Evolutionary conservation across 257 asterid genomes (phyloP), one percentile per base, ranked within the genome.

Genomic region (Euphrasia confusa): DNA sequence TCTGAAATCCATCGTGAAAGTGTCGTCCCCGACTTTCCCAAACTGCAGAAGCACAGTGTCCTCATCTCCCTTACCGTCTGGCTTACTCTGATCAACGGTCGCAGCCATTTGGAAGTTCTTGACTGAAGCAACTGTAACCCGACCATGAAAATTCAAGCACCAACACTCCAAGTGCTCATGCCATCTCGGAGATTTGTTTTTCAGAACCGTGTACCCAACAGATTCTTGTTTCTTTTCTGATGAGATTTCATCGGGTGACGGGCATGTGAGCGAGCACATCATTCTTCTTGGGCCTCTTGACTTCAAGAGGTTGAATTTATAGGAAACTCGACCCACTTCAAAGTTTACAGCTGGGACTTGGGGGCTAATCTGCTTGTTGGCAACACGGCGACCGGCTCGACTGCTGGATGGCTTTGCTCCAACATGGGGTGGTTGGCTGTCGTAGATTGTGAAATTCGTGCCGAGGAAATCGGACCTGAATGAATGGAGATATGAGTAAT

Each of bases 91-190:
- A 69, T 84, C 95, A 63, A 71, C 3, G 0, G 87, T 78, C 0
- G 95, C 95, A 26, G 82, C 97, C 64, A 92, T 76, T 67, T 92
- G 97, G 65, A 92, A 92, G 60, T 92, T 92, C 83, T 92, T 92
- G 24, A 92, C 99, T 0, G 99, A 92, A 6, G 99, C 99, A 12
- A 86, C 97, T 0, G 99, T 92, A n/a, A 92, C 97, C 74, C 99
- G 74, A 14, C 97, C 99, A 3, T 92, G 98, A 74, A 92, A 92
- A 74, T 92, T 92, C 74, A 92, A 77, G 81, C 99, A 92, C 99
- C 99, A 92, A 61, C 97, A 92, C 69, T 92, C 96, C 74, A 92
- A 75, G 75, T 89, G 90, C 54, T 92, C 89, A 3, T 92, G 97
- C 99, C 99, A 89, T 58, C 96, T 65, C 0, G 99, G 97, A 18